Evolutionary conservation across 208 protist genomes (phyloP), one percentile per base, ranked within the genome.

Genomic region (Crithidia expoeki): DNA sequence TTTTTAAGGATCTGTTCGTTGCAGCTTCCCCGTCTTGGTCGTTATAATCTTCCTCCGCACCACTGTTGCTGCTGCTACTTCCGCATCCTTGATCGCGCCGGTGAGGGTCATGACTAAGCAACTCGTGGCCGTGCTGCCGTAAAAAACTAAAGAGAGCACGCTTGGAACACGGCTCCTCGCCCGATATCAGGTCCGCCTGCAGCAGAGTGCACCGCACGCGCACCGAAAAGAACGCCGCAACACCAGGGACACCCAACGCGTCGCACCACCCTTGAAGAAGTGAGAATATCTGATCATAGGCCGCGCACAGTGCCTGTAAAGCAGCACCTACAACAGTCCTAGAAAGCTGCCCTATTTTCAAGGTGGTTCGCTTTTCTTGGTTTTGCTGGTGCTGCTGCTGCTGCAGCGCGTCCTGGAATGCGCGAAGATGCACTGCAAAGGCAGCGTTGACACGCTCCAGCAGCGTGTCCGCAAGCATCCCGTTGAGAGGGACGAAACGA

Each of bases 111-210:
- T 25, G 40, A 25, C 44, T 40, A 33, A 56, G 33, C 42, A 44
- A 21, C 28, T 65, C 53, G 23, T 65, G 59, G 0, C 81, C 79
- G 66, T 95, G 72, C 16, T 60, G 32, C 56, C 77, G 69, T 0
- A 95, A 66, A 67, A 91, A 92, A 1, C 59, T 30, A 19, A 92
- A 65, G 53, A 95, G 67, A 14, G 82, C 72, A 5, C 62, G 55
- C 53, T 81, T 86, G 3, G 73, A 83, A 27, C 40, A 56, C 1
- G 90, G 90, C 47, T 72, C 78, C 38, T 91, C 76, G 10, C 84
- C 86, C 6, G 81, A 85, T 9, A 94, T 53, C 33, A 92, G 58
- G 76, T 92, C 86, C 2, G 71, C 72, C 58, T 92, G 85, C 40
- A 94, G 47, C 38, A 94, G 23, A 36, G 80, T 74, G 51, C 86